phyloP scores from a whole-genome alignment of 371 early-diverging fungal genomes.

The Haplosporangium sp. region DNA sequence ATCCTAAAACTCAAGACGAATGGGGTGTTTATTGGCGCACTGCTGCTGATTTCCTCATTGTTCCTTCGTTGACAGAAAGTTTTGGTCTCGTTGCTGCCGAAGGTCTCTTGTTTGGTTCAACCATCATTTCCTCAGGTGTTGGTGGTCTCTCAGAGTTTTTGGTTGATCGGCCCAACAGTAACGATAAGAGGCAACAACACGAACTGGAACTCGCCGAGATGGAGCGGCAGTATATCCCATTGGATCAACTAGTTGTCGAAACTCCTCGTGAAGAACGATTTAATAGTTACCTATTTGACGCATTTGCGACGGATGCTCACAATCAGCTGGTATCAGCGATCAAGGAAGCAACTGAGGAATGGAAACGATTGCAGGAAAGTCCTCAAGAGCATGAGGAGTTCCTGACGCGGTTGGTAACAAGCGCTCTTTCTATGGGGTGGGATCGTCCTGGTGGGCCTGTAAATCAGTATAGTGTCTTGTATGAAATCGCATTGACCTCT shows the following conservation, averaged over 20 bases:
- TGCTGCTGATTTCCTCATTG: constrained; percentile 73
- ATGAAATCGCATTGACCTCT: constrained; percentile 48
- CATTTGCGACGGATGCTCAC: constrained; percentile 25
- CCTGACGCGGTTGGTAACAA: constrained; percentile 63
- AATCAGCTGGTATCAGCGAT: constrained; percentile 59
- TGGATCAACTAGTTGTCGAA: constrained; percentile 41
- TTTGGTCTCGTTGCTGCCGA: constrained; percentile 75
- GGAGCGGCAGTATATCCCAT: constrained; percentile 21
- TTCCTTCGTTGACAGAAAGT: constrained; percentile 71
- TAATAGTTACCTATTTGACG: constrained; percentile 71
- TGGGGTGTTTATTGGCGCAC: constrained; percentile 68
- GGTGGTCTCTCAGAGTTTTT: constrained; percentile 70
- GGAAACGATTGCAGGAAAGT: constrained; percentile 39
- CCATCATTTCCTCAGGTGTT: constrained; percentile 69
- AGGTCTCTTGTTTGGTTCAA: constrained; percentile 71
- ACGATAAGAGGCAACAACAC: constrained; percentile 23
- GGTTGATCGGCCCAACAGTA: constrained; percentile 60
- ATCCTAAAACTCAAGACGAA: constrained; percentile 58
- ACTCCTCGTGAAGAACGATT: constrained; percentile 52
- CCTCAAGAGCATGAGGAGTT: constrained; percentile 64
- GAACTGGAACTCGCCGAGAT: constrained; percentile 19
- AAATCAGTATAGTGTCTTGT: constrained; percentile 62
- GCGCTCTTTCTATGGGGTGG: constrained; percentile 68
- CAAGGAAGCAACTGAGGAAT: constrained; percentile 60
- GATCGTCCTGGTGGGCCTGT: constrained; percentile 64